These are phyloP conservation scores for Tetradesmus obliquus DNA, from an alignment of 139 green algal genomes.

Conservation along the genomic window DNA sequence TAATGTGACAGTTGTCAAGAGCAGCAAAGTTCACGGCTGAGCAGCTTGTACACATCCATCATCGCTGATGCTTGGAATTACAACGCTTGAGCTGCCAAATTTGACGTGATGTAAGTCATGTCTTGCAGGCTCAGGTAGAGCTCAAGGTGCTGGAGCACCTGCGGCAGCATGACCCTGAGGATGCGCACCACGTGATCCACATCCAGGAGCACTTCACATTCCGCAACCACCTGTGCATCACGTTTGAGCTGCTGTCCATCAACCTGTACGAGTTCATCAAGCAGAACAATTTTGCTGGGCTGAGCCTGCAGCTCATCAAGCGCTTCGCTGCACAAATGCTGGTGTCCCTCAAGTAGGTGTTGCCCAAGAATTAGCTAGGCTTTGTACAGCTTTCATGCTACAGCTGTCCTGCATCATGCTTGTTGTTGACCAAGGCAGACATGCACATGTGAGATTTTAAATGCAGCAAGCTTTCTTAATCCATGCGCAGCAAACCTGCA, in stretches of 20 bases:
- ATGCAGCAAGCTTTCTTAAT: not conserved
- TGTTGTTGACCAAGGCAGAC: not conserved
- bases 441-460: not conserved
- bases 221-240: conserved; percentile 90
- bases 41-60: too few species aligned
- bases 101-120: not conserved
- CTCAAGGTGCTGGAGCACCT: conserved; percentile 81
- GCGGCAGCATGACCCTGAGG: conserved; percentile 57
- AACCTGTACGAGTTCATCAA: conserved; percentile 95
- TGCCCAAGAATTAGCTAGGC: not conserved
- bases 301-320: conserved; percentile 77
- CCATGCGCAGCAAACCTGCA: not conserved
- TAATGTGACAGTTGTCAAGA: too few species aligned
- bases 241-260: conserved; percentile 88
- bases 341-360: conserved; percentile 54
- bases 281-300: conserved; percentile 83
- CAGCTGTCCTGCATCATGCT: not conserved
- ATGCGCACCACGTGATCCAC: conserved; percentile 77
- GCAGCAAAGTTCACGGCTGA: too few species aligned
- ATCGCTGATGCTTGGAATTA: too few species aligned
- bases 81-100: not conserved
- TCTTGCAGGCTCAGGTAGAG: conserved; percentile 71
- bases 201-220: conserved; percentile 86
- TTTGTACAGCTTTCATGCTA: not conserved
- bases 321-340: conserved; percentile 81